Percentiles rank a stretch among this genome's conserved stretches.
phyloP scores from a whole-genome alignment of 2,329 filamentous ascomycete species.

The Penicillium aurantiogriseum region DNA sequence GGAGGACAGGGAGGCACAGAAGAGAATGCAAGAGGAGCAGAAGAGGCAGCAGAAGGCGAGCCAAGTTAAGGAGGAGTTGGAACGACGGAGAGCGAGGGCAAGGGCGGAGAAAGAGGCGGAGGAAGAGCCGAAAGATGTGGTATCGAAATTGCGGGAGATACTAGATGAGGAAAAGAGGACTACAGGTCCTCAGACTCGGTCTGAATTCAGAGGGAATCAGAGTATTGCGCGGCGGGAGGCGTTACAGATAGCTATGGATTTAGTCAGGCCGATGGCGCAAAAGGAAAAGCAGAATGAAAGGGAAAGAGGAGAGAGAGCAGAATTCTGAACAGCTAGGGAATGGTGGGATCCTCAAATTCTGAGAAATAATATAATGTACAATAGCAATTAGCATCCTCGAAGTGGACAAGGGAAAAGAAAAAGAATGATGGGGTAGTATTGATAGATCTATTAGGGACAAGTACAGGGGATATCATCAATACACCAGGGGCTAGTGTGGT shows the following conservation, averaged over 20 bases:
- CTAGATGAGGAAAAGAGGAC: not conserved
- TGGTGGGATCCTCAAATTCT: not conserved
- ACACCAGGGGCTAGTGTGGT: not conserved
- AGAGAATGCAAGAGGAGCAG: not conserved
- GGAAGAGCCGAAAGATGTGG: not conserved
- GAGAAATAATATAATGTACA: not conserved
- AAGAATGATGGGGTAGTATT: not conserved
- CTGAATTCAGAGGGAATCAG: not conserved
- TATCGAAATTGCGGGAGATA: not conserved
- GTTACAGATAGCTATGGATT: not conserved
- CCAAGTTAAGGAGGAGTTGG: not conserved
- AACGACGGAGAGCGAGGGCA: not conserved
- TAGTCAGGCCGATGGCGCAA: too few species aligned
- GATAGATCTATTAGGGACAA: not conserved
- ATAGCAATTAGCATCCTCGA: not conserved
- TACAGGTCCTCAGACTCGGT: not conserved
- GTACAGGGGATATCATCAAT: not conserved
- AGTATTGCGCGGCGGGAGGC: not conserved
- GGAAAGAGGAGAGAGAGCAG: not conserved
- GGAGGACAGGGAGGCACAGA: not conserved
- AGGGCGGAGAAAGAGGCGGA: not conserved
- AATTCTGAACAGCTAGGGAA: not conserved
- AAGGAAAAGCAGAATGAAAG: not conserved
- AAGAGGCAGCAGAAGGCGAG: not conserved
- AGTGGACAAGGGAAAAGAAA: not conserved